Evolutionary conservation across 495 filamentous ascomycete genomes (phyloP), one percentile per base, ranked within the genome.

Genomic region (Neurospora africana): DNA sequence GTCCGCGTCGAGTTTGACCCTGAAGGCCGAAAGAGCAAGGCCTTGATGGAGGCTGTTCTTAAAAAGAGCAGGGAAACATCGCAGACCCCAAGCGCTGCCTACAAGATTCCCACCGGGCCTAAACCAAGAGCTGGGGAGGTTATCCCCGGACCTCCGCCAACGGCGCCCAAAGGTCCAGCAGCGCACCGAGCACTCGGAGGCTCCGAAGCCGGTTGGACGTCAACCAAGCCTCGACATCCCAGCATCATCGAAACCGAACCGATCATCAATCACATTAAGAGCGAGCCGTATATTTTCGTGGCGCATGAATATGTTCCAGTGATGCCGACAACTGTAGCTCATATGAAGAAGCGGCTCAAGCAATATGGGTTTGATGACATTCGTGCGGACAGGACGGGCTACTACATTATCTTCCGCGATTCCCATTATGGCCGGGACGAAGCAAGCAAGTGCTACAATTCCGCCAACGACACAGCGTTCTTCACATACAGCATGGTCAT

Each of bases 401-500:
- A 97, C 81, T 98, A 93, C 79, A 89, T 98, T 74, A 85, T 92
- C 38, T 99, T 98, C 75, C 89, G 91, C 68, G 91, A 93, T 74
- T 91, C 87, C 17, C 84, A 86, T 38, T 81, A 86, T 41, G 96
- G 96, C 23, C 89, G 94, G 72, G 84, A 90, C 68, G 93, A 97
- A 79, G 90, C 92, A 13, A 88, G 90, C 40, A 86, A 89, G 58
- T 98, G 94, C 79, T 92, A 86, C 75, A 84, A 87, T 69, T 83
- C 88, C 41, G 91, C 90, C 71, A 87, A 97, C 79, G 89, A 90
- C 78, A 88, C 89, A 35, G 85, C 88, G 2, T 86, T 99, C 65
- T 98, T 99, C 84, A 97, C 89, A 6, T 98, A 98, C 77, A 88
- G 86, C 69, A 93, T 99, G 93, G 88, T 89, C 53, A 97, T 99